A percentile compares a stretch with the other conserved stretches of the same genome.
Evolutionary conservation across 768 basidiomycete genomes (phyloP).

Genomic region (Lepiota brunneoincarnata): DNA sequence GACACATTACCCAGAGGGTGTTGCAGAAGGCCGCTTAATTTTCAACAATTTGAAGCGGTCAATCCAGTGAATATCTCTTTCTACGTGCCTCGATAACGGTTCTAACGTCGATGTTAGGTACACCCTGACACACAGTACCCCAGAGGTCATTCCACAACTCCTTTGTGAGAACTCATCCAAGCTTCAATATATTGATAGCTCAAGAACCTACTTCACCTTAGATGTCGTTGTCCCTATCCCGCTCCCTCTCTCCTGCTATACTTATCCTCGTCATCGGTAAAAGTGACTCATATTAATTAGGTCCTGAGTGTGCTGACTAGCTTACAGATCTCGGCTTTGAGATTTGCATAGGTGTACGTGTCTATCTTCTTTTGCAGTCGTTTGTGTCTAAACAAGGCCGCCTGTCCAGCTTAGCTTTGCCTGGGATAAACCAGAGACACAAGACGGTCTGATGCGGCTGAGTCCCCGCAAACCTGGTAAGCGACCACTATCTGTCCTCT

Average conservation of each 20-base stretch:
- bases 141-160: constrained; percentile 67
- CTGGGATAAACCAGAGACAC: constrained; percentile 68
- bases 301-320: neutral
- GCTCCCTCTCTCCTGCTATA: constrained; percentile 62
- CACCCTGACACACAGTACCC: constrained; percentile 64
- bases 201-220: constrained; percentile 18
- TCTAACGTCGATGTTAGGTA: constrained; percentile 36
- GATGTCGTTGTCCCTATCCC: constrained; percentile 70
- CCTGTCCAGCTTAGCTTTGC: constrained; percentile 57
- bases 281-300: neutral
- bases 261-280: constrained; percentile 68
- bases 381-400: neutral
- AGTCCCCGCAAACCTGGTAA: constrained; percentile 62
- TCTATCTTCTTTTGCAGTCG: neutral
- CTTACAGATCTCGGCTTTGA: constrained; percentile 67
- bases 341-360: constrained; percentile 58
- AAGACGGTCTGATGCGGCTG: constrained; percentile 66
- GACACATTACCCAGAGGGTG: constrained; percentile 46
- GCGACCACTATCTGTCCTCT: constrained; percentile 3
- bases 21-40: constrained; percentile 65
- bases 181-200: neutral
- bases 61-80: constrained; percentile 48
- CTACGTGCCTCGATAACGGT: neutral
- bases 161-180: constrained; percentile 42
- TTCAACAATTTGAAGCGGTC: constrained; percentile 71